Evolutionary conservation across 2,329 filamentous ascomycete species (phyloP).

Genomic region (Seiridium unicorne): DNA sequence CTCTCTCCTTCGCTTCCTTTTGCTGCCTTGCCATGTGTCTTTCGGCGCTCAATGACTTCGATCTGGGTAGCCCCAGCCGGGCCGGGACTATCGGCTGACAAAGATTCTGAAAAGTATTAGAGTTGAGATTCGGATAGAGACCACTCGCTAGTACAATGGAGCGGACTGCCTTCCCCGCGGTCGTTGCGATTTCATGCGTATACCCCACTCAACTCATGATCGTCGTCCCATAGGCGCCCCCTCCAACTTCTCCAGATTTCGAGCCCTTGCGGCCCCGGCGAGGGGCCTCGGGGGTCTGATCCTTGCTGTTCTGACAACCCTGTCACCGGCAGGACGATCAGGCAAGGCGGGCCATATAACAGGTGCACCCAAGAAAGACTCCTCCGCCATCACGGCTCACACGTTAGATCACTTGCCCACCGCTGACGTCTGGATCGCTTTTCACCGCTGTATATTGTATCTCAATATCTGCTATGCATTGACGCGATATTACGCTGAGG

Average conservation of each 20-base stretch:
- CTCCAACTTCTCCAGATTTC: conserved; percentile 9
- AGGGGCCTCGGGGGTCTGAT: not conserved
- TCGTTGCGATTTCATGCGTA: not conserved
- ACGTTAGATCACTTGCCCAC: conserved; percentile 12
- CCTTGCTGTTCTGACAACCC: not conserved
- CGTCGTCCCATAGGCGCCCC: not conserved
- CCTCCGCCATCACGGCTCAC: conserved; percentile 6
- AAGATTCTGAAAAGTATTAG: too few relatives aligned
- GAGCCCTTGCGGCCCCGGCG: not conserved
- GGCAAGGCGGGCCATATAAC: conserved; percentile 12
- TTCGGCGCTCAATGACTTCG: too few relatives aligned
- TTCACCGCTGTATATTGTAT: conserved; percentile 38
- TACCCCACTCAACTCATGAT: conserved; percentile 1
- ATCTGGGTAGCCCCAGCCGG: too few relatives aligned
- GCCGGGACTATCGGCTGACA: too few relatives aligned
- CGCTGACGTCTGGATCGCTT: conserved; percentile 23
- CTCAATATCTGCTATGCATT: conserved; percentile 37
- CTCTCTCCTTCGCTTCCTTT: too few relatives aligned
- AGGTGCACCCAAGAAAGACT: conserved; percentile 9
- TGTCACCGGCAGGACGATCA: not conserved
- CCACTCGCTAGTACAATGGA: not conserved
- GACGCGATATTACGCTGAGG: conserved; percentile 39
- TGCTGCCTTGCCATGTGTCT: too few relatives aligned
- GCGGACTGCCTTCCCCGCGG: not conserved
- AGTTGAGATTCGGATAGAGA: not conserved